Evolutionary conservation across 2,329 filamentous ascomycete species (phyloP), one percentile per base, ranked within the genome.

Genomic region (Neofusicoccum cordaticola): DNA sequence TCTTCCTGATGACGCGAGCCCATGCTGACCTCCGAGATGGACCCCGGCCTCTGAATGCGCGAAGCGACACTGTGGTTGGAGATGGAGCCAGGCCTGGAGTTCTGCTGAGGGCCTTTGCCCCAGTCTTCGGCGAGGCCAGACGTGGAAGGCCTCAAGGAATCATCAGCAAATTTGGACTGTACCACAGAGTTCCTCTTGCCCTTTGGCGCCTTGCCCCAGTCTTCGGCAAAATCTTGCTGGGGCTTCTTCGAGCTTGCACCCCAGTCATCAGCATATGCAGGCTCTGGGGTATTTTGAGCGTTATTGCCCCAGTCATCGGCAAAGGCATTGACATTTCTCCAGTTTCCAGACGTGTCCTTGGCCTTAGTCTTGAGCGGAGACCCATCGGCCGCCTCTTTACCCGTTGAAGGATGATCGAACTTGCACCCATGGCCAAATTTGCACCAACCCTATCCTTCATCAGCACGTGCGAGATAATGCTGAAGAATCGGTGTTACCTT

Each of bases 381-480:
- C 17, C n/a, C 41, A 2, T 56, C 48, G 15, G 48, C 37, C 11
- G n/a, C 22, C 3, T 44, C 61, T 9, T 22, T 42, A 5, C 44
- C 42, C 6, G 12, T 22, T 12, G 9, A 8, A 5, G 41, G 50
- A 39, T 56, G 51, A 6, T 37, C 27, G 31, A 47, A 63, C 37
- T 45, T 63, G 60, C 62, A 63, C 4, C 22, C 22, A 17, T 19
- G 57, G 8, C 62, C 51, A 47, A 50, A 57, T 31, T 57, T 63
- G 62, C 62, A 63, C 13, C 31, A 41, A 17, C 58, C 44, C 58
- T 62, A 15, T 19, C 3, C 13, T n/a, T n/a, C 12, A 22, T 62
- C 44, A 62, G 58, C 27, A 37, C 13, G 9, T 15, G 11, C 11
- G 27, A 37, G 34, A 47, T 7, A 11, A 45, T 12, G 19, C 12